Percentiles rank a stretch among this genome's conserved stretches.
Conservation (phyloP, 2,329 filamentous ascomycete species). For the Falciphora oryzae region DNA sequence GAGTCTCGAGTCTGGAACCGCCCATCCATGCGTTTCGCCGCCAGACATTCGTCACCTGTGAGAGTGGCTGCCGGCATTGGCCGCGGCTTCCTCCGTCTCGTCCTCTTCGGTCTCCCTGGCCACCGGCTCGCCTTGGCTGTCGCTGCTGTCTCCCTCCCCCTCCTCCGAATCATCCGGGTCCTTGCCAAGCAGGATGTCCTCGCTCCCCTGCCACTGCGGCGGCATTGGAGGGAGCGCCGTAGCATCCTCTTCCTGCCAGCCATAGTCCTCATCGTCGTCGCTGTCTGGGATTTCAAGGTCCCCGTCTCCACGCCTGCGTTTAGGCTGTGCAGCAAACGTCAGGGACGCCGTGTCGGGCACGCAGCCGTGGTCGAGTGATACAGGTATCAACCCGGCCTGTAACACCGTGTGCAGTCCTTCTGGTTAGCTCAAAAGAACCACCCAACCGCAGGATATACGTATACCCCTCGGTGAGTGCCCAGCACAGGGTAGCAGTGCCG, state of each 20-base stretch:
- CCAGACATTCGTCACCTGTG: not conserved
- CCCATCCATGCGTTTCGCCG: not conserved
- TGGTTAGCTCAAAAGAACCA: too few species aligned
- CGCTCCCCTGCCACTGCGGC: constrained; percentile 63
- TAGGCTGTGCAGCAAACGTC: constrained; percentile 34
- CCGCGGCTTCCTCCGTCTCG: not conserved
- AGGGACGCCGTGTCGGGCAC: not conserved
- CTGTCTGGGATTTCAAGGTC: constrained; percentile 54
- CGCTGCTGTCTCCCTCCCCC: constrained; percentile 9
- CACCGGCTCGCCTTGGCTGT: constrained; percentile 1
- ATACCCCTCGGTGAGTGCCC: not conserved
- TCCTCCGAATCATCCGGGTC: constrained; percentile 16
- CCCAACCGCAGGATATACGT: too few species aligned
- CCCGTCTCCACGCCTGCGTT: constrained; percentile 57
- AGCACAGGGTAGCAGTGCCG: constrained; percentile 3
- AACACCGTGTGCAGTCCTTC: constrained; percentile 6
- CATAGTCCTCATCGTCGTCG: constrained; percentile 63
- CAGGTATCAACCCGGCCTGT: constrained; percentile 38
- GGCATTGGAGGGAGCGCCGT: constrained; percentile 52
- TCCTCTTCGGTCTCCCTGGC: not conserved
- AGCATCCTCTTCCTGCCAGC: constrained; percentile 64
- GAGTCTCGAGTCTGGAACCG: not conserved
- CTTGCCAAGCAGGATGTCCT: constrained; percentile 47
- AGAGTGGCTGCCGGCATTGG: not conserved
- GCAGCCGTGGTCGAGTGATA: constrained; percentile 17